Base-by-base conservation (phyloP, 768 basidiomycete species). In the Termitomyces eurrhizus region DNA sequence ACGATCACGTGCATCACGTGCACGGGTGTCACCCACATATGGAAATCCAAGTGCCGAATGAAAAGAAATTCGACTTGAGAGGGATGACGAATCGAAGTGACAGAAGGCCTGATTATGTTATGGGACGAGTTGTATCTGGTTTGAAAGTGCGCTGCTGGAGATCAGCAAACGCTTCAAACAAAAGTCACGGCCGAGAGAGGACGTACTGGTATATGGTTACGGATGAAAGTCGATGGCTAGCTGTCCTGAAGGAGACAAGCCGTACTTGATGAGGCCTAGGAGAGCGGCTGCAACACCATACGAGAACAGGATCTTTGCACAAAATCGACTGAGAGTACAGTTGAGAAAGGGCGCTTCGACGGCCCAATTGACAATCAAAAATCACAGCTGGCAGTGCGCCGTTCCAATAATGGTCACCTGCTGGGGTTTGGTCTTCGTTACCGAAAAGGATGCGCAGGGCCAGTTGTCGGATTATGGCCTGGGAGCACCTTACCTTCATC, bases 1-100 rank as follows among this genome's bases (percentile, higher is more conserved):
- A n/a, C 16, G 26, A 52, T 37, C 52, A 52, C 52, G 52, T 52
- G 52, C 24, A 52, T 37, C 52, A 52, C 52, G 52, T 52, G 52
- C 24, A 1, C 13, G 36, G 14, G 21, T 52, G 29, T 7, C 37
- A 3, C 3, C 52, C 52, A 37, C 16, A 52, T 37, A 52, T 37
- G 52, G 36, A 52, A 51, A n/a, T 35, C 3, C 4, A 14, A 7
- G 35, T 35, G 9, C 35, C 35, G 35, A 35, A 11, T 7, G 35
- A 35, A 35, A 35, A 11, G 35, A 35, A 11, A 7, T 35, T 35
- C 35, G 35, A 35, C 35, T 35, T 35, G 35, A 4, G 35, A 35
- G 35, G 21, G 21, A 8, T 9, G 9, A 52, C 8, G 1, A n/a
- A 9, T 21, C 1, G 29, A 18, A 12, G 18, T 5, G 50, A 35